These are phyloP conservation scores for Kodamaea derodonti DNA, from an alignment of 1,139 yeast genomes.

Conservation along the genomic window DNA sequence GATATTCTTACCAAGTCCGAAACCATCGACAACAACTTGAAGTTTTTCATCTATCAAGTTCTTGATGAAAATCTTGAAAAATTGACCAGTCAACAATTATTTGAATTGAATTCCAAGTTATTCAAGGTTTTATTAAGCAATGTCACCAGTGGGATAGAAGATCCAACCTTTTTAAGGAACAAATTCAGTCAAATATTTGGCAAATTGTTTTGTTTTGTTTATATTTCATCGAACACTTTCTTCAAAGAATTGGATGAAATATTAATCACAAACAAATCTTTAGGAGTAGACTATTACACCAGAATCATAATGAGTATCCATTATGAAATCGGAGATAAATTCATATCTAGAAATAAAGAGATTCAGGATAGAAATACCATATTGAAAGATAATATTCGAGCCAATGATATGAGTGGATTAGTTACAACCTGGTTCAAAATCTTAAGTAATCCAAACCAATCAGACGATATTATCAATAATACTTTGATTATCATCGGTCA, in stretches of 20 bases:
- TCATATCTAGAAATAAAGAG: conserved; percentile 64
- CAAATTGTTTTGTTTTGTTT: conserved; percentile 63
- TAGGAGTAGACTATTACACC: conserved; percentile 72
- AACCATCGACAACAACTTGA: conserved; percentile 46
- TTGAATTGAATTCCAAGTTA: conserved; percentile 37
- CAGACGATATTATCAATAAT: conserved; percentile 51
- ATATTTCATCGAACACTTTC: conserved; percentile 62
- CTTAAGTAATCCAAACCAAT: conserved; percentile 29
- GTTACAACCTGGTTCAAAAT: conserved; percentile 68
- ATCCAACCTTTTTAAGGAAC: conserved; percentile 67
- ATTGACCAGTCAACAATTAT: conserved; percentile 43
- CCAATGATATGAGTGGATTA: conserved; percentile 66
- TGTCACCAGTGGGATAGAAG: conserved; percentile 32
- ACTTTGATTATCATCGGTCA: conserved; percentile 73
- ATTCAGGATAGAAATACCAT: conserved; percentile 61
- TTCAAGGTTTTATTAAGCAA: conserved; percentile 35
- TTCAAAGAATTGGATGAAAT: conserved; percentile 56
- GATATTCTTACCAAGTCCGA: conserved; percentile 45
- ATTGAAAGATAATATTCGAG: conserved; percentile 79
- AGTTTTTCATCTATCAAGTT: conserved; percentile 81
- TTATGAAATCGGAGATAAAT: conserved; percentile 89
- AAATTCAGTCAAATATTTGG: conserved; percentile 76
- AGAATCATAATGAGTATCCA: conserved; percentile 75
- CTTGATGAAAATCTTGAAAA: conserved; percentile 60
- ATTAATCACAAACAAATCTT: conserved; percentile 29